Conservation (phyloP, 345 rosid species). For the Sonneratia alba region DNA sequence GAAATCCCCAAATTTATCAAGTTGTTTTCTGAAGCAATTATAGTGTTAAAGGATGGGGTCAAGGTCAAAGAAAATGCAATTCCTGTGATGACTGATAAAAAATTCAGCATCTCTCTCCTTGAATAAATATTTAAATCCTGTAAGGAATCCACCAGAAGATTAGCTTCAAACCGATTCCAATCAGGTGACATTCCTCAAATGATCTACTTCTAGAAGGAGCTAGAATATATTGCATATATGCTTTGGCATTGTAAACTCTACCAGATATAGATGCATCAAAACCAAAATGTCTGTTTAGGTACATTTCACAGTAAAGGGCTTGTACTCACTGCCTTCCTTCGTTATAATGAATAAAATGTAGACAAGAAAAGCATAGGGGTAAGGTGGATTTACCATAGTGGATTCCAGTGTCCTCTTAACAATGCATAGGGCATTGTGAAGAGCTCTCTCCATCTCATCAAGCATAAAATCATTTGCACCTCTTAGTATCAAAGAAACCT, state of each 20-base stretch:
- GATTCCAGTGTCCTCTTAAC: constrained; percentile 97
- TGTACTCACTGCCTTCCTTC: no score
- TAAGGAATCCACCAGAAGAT: background rate
- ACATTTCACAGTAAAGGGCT: no score
- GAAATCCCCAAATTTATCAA: background rate
- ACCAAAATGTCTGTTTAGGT: no score
- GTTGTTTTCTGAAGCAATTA: background rate
- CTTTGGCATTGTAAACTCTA: background rate
- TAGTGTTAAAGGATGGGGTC: background rate
- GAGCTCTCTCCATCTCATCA: constrained; percentile 96
- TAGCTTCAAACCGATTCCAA: background rate
- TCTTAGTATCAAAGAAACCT: constrained; percentile 92
- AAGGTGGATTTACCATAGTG: constrained; percentile 44
- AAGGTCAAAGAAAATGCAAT: background rate
- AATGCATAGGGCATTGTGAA: constrained; percentile 72
- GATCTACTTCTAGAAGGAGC: background rate
- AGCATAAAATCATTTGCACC: constrained; percentile 98
- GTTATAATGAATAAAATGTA: no score
- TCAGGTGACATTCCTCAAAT: background rate
- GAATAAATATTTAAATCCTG: background rate
- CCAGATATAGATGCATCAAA: background rate
- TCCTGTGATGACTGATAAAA: background rate
- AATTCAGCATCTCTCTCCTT: background rate
- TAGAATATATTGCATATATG: background rate
- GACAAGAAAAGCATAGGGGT: no score